Evolutionary conservation across 768 basidiomycete species (phyloP).

Genomic region (Serendipita indica): DNA sequence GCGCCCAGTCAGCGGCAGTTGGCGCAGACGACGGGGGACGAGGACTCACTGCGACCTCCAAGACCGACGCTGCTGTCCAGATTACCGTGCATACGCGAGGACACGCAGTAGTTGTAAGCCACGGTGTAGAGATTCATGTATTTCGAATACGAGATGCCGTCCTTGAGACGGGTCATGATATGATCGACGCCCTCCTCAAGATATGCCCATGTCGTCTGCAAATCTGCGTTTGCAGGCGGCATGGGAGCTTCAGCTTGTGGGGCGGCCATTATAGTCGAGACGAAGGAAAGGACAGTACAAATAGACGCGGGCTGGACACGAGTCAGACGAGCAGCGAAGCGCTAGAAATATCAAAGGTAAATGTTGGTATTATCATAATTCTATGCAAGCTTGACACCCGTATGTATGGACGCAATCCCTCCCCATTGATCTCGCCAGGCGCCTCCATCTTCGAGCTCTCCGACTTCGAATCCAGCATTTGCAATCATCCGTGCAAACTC

Average conservation of each 20-base stretch:
- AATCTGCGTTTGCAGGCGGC: conserved; percentile 54
- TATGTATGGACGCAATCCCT: conserved; percentile 77
- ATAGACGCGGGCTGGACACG: not conserved
- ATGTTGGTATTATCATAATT: too few species aligned
- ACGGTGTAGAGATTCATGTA: conserved; percentile 84
- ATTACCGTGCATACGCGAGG: conserved; percentile 32
- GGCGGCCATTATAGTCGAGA: conserved; percentile 1
- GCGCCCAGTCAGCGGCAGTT: conserved; percentile 8
- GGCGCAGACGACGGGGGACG: conserved; percentile 17
- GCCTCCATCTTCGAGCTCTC: conserved; percentile 47
- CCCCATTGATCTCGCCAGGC: conserved; percentile 80
- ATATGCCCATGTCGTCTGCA: conserved; percentile 76
- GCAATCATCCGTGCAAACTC: conserved; percentile 82
- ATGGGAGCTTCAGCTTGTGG: conserved; percentile 27
- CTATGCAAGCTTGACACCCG: conserved; percentile 49
- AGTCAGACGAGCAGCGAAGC: not conserved
- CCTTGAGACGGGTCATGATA: conserved; percentile 82
- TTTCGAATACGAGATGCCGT: conserved; percentile 77
- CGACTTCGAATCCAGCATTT: conserved; percentile 69
- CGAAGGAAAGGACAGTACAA: conserved; percentile 18
- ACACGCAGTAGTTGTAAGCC: conserved; percentile 96
- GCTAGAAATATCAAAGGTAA: not conserved
- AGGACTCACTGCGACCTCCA: conserved; percentile 17
- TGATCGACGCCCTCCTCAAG: conserved; percentile 79
- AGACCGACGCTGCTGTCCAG: conserved; percentile 25